Percentiles rank a stretch among this genome's conserved stretches.
phyloP scores from a whole-genome alignment of 2,329 filamentous ascomycete species.

The Claviceps sp. region DNA sequence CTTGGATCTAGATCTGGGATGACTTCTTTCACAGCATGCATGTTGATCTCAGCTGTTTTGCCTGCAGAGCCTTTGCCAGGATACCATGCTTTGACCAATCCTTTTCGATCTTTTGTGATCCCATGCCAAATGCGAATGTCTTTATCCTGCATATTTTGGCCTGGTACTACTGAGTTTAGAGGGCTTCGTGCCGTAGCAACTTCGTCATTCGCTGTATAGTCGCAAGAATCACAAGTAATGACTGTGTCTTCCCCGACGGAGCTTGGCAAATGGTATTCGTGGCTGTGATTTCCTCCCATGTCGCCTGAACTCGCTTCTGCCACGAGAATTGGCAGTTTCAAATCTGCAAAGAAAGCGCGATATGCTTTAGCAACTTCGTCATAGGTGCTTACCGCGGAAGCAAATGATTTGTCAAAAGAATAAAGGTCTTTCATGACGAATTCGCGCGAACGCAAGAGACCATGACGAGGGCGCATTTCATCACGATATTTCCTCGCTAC shows the following conservation, averaged over 20 bases:
- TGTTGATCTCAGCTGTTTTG: conserved; percentile 27
- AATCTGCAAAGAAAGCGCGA: conserved; percentile 60
- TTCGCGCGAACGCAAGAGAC: conserved; percentile 74
- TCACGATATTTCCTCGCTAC: conserved; percentile 85
- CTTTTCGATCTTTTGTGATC: conserved; percentile 53
- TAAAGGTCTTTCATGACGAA: conserved; percentile 99
- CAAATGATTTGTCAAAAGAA: conserved; percentile 65
- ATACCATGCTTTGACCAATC: conserved; percentile 58
- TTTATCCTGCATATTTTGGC: neutral
- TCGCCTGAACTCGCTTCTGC: conserved; percentile 89
- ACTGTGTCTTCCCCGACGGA: conserved; percentile 75
- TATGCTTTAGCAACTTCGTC: conserved; percentile 62
- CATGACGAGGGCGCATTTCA: conserved; percentile 77
- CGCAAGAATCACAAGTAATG: conserved; percentile 59
- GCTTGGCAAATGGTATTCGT: conserved; percentile 84
- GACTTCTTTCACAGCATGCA: conserved; percentile 50
- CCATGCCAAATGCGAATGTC: conserved; percentile 41
- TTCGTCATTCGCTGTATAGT: conserved; percentile 77
- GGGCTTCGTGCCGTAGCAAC: conserved; percentile 39
- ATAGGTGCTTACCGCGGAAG: conserved; percentile 71
- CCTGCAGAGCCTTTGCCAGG: conserved; percentile 22
- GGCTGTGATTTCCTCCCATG: conserved; percentile 85
- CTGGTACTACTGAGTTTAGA: neutral
- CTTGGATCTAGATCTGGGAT: conserved; percentile 58
- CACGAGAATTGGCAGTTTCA: conserved; percentile 72